phyloP scores from a whole-genome alignment of 768 basidiomycete genomes.

The Guyanaporus albipodus region DNA sequence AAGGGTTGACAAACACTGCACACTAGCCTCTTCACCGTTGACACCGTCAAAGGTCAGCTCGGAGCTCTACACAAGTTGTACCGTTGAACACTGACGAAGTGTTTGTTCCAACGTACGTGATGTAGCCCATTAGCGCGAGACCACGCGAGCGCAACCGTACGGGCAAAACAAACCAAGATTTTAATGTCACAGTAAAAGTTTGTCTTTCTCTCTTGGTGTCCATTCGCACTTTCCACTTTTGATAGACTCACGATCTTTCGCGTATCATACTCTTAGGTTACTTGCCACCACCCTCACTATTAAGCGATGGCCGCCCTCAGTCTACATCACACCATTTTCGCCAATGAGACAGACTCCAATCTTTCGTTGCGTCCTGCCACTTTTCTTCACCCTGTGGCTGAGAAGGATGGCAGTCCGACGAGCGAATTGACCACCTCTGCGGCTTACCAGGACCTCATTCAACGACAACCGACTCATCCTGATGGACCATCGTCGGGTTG shows the following conservation, averaged over 20 bases:
- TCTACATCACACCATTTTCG: slow-evolving; percentile 52
- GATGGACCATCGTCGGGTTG: slow-evolving; percentile 32
- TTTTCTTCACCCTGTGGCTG: slow-evolving; percentile 17
- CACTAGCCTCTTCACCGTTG: neutral
- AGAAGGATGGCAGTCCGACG: slow-evolving; percentile 15
- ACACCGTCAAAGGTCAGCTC: slow-evolving; percentile 12
- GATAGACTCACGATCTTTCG: slow-evolving; percentile 15
- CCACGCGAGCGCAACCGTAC: neutral
- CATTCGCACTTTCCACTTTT: slow-evolving; percentile 1
- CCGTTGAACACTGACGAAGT: neutral
- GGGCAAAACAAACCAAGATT: slow-evolving; percentile 4
- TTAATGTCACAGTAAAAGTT: slow-evolving; percentile 16
- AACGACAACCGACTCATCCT: slow-evolving; percentile 42
- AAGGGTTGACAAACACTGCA: slow-evolving; percentile 8
- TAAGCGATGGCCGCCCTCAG: slow-evolving; percentile 54
- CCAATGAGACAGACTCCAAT: slow-evolving; percentile 29
- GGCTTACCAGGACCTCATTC: slow-evolving; percentile 36
- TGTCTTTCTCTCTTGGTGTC: slow-evolving; percentile 11
- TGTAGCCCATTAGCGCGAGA: slow-evolving; percentile 7
- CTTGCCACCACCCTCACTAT: slow-evolving; percentile 15
- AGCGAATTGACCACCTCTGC: slow-evolving; percentile 18
- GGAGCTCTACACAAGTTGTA: neutral
- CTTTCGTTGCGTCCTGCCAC: slow-evolving; percentile 18
- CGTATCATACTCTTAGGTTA: slow-evolving; percentile 4
- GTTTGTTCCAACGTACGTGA: slow-evolving; percentile 5